Evolutionary conservation across 2,329 filamentous ascomycete species (phyloP).

Genomic region (Talaromyces marneffei): DNA sequence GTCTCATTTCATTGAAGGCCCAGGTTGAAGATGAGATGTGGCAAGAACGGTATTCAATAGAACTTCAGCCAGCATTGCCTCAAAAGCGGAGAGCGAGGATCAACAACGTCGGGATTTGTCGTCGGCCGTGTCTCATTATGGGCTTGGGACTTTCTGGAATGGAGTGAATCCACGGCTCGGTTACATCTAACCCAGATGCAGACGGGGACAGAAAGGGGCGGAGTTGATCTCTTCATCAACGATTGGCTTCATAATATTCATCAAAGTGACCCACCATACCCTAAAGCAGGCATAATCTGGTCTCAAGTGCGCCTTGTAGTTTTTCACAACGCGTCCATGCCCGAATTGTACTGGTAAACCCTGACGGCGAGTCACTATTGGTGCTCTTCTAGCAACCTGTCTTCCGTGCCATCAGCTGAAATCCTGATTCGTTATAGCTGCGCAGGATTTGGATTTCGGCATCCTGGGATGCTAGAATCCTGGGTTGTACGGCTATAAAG

Average conservation of each 20-base stretch:
- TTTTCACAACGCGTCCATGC: not conserved
- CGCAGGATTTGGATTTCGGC: conserved; percentile 4
- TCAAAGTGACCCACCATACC: not conserved
- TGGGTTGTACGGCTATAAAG: not conserved
- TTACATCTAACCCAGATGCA: not conserved
- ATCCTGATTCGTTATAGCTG: not conserved
- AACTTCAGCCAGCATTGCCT: too few relatives aligned
- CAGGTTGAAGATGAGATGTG: too few relatives aligned
- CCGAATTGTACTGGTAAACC: not conserved
- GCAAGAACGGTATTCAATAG: too few relatives aligned
- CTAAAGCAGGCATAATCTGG: not conserved
- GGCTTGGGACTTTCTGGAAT: not conserved
- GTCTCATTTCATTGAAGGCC: too few relatives aligned
- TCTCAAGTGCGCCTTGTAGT: not conserved
- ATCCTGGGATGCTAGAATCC: conserved; percentile 4
- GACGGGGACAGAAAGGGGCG: not conserved
- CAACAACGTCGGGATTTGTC: too few relatives aligned
- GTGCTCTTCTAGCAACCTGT: not conserved
- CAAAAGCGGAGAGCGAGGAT: too few relatives aligned
- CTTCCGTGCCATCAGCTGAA: not conserved
- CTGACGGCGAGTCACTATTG: not conserved
- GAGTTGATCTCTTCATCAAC: not conserved
- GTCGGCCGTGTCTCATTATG: too few relatives aligned
- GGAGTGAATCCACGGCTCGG: not conserved
- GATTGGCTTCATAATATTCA: not conserved